Percentiles rank a stretch among this genome's conserved stretches.
phyloP scores from a whole-genome alignment of 1,284 basidiomycete genomes.

The Irpex sp. region DNA sequence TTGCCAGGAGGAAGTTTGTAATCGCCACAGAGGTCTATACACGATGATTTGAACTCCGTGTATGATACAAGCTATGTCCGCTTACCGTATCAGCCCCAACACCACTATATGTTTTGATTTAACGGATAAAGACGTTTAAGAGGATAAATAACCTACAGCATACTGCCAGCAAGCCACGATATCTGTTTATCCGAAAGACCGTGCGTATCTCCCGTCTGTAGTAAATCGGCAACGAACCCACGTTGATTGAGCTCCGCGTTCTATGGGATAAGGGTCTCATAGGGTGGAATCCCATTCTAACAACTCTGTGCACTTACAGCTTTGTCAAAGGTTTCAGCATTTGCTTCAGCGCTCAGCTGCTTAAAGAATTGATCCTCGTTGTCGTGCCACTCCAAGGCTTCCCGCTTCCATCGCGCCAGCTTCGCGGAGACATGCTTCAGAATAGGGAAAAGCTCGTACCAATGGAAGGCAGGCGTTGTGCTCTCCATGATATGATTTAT shows the following conservation, averaged over 20 bases:
- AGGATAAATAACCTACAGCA: not conserved
- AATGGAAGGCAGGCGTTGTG: not conserved
- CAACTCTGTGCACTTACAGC: not conserved
- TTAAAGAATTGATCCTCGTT: slow-evolving; percentile 14
- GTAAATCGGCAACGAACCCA: not conserved
- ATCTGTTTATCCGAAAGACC: not conserved
- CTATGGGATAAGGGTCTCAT: not conserved
- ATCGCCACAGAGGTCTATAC: not conserved
- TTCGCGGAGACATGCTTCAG: slow-evolving; percentile 16
- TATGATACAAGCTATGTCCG: not conserved
- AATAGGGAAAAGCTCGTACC: not conserved
- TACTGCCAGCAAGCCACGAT: not conserved
- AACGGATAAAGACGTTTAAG: not conserved
- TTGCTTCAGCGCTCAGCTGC: not conserved
- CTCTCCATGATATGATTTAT: not conserved
- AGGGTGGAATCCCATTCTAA: not conserved
- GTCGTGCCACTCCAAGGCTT: slow-evolving; percentile 12
- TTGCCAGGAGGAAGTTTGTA: slow-evolving; percentile 5
- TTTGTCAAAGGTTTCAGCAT: not conserved
- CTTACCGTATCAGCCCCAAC: slow-evolving; percentile 1
- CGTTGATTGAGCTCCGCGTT: not conserved
- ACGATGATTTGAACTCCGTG: not conserved
- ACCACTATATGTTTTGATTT: not conserved
- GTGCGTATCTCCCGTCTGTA: not conserved
- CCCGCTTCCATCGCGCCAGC: slow-evolving; percentile 17